A percentile compares a stretch with the other conserved stretches of the same genome.
Evolutionary conservation across 495 filamentous ascomycete species (phyloP).

Genomic region (Parachaetomium inaequale): DNA sequence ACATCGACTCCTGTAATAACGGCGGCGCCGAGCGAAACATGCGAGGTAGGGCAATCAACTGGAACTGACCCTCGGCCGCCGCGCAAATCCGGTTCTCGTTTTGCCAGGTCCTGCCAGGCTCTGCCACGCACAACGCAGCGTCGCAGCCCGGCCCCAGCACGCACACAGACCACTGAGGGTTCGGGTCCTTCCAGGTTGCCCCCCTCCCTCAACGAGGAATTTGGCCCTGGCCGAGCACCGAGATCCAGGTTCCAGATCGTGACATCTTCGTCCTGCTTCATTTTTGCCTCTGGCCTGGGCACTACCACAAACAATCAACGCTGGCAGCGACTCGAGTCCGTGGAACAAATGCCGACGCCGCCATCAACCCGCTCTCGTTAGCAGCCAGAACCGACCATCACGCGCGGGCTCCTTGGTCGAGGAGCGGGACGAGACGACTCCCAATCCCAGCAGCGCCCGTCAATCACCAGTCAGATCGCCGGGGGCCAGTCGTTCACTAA

Average conservation of each 20-base stretch:
- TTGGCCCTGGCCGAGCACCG: not conserved
- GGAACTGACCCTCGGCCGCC: slow-evolving; percentile 16
- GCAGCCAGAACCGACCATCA: not conserved
- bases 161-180: slow-evolving; percentile 8
- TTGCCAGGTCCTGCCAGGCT: slow-evolving; percentile 14
- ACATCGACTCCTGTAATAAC: not conserved
- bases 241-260: not conserved
- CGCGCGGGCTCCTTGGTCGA: not conserved
- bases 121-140: slow-evolving; percentile 21
- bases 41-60: slow-evolving; percentile 12
- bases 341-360: slow-evolving; percentile 2
- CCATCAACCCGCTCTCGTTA: not conserved
- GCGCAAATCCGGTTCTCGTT: slow-evolving; percentile 16
- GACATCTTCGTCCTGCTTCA: not conserved
- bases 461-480: slow-evolving; percentile 18
- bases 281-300: not conserved
- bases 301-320: not conserved
- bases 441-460: slow-evolving; percentile 7
- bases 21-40: slow-evolving; percentile 7
- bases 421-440: not conserved
- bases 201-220: not conserved
- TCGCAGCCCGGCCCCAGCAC: slow-evolving; percentile 4
- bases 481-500: slow-evolving; percentile 17
- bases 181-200: slow-evolving; percentile 1
- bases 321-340: not conserved